Conservation (phyloP, 306 rosid species). For the Cucurbita moschata region DNA sequence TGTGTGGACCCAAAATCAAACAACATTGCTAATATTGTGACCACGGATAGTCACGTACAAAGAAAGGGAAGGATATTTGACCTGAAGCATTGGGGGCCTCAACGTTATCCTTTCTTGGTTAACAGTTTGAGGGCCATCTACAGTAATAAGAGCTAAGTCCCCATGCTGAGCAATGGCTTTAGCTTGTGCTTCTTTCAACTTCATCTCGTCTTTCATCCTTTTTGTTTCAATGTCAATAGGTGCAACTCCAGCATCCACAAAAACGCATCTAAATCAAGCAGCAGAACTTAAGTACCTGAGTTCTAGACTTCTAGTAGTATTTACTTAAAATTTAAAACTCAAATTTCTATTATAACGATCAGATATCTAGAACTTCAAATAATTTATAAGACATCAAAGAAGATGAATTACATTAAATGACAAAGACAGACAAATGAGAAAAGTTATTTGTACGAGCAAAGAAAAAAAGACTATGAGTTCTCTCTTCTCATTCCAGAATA, state of each 20-base stretch:
- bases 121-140: constrained; percentile 58
- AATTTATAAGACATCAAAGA: not conserved
- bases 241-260: constrained; percentile 93
- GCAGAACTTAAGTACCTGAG: not conserved
- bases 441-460: not conserved
- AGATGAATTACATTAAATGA: not conserved
- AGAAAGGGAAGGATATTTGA: constrained; percentile 11
- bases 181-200: constrained; percentile 53
- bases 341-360: not conserved
- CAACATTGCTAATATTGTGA: not conserved
- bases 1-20: not conserved
- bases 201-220: constrained; percentile 83
- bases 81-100: constrained; percentile 98
- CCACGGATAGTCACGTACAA: not conserved
- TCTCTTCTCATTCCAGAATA: not conserved
- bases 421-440: not conserved
- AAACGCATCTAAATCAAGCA: constrained; percentile 58
- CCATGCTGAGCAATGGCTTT: constrained; percentile 81
- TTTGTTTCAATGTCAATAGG: constrained; percentile 71
- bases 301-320: not conserved
- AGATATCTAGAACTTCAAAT: not conserved
- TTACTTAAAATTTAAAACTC: not conserved
- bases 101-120: constrained; percentile 63
- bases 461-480: not conserved
- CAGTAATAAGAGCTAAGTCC: constrained; percentile 73